Conservation (phyloP, 2,329 filamentous ascomycete species). For the Calycina herbarum region DNA sequence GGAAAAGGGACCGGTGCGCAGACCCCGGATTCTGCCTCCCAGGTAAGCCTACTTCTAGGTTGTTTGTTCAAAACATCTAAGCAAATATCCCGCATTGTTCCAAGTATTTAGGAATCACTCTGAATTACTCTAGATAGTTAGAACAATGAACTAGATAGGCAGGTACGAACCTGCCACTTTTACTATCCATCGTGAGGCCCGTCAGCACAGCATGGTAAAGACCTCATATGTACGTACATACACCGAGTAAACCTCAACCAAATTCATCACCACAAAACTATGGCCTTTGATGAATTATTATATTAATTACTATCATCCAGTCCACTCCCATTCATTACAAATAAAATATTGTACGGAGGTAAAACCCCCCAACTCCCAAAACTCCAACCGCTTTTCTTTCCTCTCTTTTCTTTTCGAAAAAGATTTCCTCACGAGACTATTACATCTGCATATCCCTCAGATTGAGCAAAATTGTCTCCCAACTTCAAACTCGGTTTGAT, state of each 20-base stretch:
- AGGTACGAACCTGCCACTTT: too few relatives aligned
- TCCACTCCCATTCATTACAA: neutral
- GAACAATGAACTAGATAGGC: too few relatives aligned
- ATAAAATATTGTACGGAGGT: neutral
- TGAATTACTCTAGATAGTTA: too few relatives aligned
- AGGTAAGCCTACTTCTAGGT: too few relatives aligned
- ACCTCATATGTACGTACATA: neutral
- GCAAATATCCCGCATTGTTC: neutral
- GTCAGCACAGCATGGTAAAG: neutral
- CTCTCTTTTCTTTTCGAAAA: neutral
- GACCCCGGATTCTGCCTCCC: too few relatives aligned
- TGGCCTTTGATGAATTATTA: neutral
- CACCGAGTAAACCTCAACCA: neutral
- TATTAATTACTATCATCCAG: neutral
- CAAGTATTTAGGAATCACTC: too few relatives aligned
- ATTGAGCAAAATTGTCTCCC: constrained; percentile 9
- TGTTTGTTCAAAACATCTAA: too few relatives aligned
- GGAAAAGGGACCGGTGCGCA: too few relatives aligned
- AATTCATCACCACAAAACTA: neutral
- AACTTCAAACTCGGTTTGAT: neutral
- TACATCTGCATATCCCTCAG: constrained; percentile 10
- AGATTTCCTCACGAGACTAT: neutral
- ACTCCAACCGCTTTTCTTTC: neutral
- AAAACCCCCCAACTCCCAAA: neutral
- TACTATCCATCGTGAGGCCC: too few relatives aligned